Evolutionary conservation across 257 asterid species (phyloP), one percentile per base, ranked within the genome.

Genomic region (Ilex asprella): DNA sequence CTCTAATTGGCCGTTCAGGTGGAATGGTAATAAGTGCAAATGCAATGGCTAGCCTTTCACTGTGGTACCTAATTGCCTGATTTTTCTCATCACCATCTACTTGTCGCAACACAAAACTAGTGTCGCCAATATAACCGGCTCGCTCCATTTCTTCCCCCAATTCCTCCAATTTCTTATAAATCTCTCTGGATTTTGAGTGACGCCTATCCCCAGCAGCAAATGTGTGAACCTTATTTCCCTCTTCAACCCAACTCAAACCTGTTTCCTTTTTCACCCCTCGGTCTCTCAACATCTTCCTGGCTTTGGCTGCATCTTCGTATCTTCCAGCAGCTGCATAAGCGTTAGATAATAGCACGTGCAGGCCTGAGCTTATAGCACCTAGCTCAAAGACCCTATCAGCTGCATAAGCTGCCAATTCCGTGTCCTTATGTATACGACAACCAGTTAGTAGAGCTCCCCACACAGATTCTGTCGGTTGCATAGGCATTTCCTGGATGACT

Each of bases 401-500:
- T 50, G 84, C 95, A 63, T 81, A 83, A 46, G 78, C 67, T 6
- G 95, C 97, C 72, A 89, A 72, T 67, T 92, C 89, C 0, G 78
- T 73, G 51, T 89, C 74, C 31, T 77, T 73, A 43, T 92, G 95
- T 32, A 81, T 80, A 56, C 91, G 69, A 63, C 98, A 88, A 30
- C 97, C 97, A 1, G 95, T 89, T 72, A 89, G 56, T 21, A 92
- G 63, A 77, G 97, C 98, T 69, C 93, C 95, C 97, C 97, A 89
- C 1, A 88, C 86, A 7, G 82, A 76, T 67, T 84, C 93, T 4
- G 88, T 83, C 27, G 97, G 95, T 55, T 71, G 79, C 78, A 89
- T 77, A 15, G 97, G 96, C 98, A 86, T 86, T 67, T 79, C 84
- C 52, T 83, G 74, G 6, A 88, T 76, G 30, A 89, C 47, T 70